phyloP scores from a whole-genome alignment of 371 early-diverging fungal species.

The Actinomortierella ambigua region DNA sequence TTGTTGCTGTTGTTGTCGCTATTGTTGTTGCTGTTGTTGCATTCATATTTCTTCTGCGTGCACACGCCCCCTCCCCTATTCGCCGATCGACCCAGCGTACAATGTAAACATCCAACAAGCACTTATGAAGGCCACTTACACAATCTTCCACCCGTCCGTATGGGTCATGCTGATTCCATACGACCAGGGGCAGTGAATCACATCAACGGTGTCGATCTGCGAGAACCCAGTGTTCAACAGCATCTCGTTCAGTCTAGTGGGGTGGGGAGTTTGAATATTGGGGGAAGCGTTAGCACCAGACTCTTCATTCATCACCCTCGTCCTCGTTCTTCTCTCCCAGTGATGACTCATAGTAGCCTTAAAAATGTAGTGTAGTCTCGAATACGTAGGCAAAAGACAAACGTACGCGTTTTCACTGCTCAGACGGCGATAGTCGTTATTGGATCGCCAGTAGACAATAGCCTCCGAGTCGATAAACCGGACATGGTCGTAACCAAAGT shows the following conservation, averaged over 20 bases:
- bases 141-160: slow-evolving; percentile 68
- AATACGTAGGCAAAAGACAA: neutral
- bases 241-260: slow-evolving; percentile 41
- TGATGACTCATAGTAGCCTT: too few species aligned
- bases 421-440: too few species aligned
- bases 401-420: neutral
- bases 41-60: too few species aligned
- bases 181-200: slow-evolving; percentile 81
- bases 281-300: too few species aligned
- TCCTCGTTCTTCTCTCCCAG: too few species aligned
- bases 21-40: too few species aligned
- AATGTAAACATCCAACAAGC: slow-evolving; percentile 4
- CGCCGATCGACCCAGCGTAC: too few species aligned
- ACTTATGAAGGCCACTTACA: slow-evolving; percentile 30
- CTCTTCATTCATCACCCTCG: too few species aligned
- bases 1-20: slow-evolving; percentile 99
- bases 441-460: slow-evolving; percentile 19
- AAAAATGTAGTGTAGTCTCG: too few species aligned
- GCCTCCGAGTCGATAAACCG: slow-evolving; percentile 57
- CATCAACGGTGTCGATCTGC: slow-evolving; percentile 67
- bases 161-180: slow-evolving; percentile 79
- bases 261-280: too few species aligned
- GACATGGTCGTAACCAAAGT: slow-evolving; percentile 56
- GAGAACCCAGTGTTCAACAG: slow-evolving; percentile 54
- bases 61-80: too few species aligned